A percentile compares a stretch with the other conserved stretches of the same genome.
Evolutionary conservation across 1,284 basidiomycete species (phyloP).

Genomic region (Entoloma clypeatum): DNA sequence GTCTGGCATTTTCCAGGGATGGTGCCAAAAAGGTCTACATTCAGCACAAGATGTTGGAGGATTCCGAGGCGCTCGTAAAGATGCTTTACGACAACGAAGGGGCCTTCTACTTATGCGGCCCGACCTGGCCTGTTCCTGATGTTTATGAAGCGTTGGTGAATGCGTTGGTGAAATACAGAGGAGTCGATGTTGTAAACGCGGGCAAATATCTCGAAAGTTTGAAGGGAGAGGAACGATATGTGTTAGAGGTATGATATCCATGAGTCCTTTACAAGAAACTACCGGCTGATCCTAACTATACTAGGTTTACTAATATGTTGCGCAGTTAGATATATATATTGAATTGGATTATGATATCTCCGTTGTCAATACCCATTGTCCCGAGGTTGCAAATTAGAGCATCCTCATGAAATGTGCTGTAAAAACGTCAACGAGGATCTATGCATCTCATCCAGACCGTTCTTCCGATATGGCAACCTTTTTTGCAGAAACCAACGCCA

Average conservation of each 20-base stretch:
- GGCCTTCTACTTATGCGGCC: slow-evolving; percentile 96
- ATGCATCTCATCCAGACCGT: too few species aligned
- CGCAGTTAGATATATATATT: neutral
- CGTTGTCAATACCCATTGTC: neutral
- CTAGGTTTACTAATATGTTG: slow-evolving; percentile 28
- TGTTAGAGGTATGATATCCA: slow-evolving; percentile 80
- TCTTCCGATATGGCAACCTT: too few species aligned
- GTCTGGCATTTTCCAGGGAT: slow-evolving; percentile 97
- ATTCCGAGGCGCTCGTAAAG: slow-evolving; percentile 72
- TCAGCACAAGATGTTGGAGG: slow-evolving; percentile 96
- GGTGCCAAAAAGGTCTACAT: slow-evolving; percentile 93
- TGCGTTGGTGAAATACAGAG: slow-evolving; percentile 72
- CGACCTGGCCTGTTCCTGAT: slow-evolving; percentile 98
- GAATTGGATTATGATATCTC: neutral
- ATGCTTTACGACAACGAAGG: slow-evolving; percentile 72
- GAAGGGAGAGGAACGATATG: slow-evolving; percentile 97
- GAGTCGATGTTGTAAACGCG: slow-evolving; percentile 64
- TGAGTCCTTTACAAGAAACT: neutral
- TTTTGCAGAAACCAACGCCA: slow-evolving; percentile 3
- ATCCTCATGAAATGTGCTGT: neutral
- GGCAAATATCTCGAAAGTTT: slow-evolving; percentile 84
- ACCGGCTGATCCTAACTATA: neutral
- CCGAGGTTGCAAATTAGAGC: neutral
- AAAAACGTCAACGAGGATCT: neutral
- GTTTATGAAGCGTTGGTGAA: slow-evolving; percentile 90